phyloP scores from a whole-genome alignment of 352 stramenopile genomes.

The Pythium rhizo-oryzae region DNA sequence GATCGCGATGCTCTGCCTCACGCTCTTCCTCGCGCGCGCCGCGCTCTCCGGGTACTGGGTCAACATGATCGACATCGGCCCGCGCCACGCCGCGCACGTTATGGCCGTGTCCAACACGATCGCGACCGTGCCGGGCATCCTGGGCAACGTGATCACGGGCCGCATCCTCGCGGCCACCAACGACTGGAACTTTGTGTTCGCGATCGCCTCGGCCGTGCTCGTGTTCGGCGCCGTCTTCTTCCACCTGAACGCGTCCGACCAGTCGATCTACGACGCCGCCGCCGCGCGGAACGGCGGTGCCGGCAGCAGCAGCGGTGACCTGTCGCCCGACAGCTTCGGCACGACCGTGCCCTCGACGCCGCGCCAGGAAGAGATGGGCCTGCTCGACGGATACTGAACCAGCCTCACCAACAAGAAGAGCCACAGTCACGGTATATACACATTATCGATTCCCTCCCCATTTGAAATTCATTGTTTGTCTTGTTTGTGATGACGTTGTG shows the following conservation, averaged over 20 bases:
- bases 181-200: constrained; percentile 84
- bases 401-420: not conserved
- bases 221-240: constrained; percentile 76
- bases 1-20: constrained; percentile 70
- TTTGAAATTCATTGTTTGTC: too few relatives aligned
- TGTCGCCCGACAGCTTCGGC: constrained; percentile 31
- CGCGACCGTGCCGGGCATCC: constrained; percentile 79
- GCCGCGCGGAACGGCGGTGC: not conserved
- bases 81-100: constrained; percentile 78
- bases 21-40: constrained; percentile 76
- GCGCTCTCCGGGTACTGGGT: constrained; percentile 86
- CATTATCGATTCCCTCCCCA: too few relatives aligned
- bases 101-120: constrained; percentile 91
- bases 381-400: constrained; percentile 46
- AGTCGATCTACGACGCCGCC: constrained; percentile 58
- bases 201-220: constrained; percentile 70
- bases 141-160: constrained; percentile 86
- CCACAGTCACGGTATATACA: not conserved
- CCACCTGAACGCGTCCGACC: constrained; percentile 76
- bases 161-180: constrained; percentile 73
- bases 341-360: constrained; percentile 38
- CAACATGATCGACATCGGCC: constrained; percentile 90
- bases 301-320: constrained; percentile 6
- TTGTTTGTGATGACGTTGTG: not conserved
- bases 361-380: constrained; percentile 51